Percentiles rank a stretch among this genome's conserved stretches.
Conservation (phyloP, 768 basidiomycete species). For the Lepiota subincarnata region DNA sequence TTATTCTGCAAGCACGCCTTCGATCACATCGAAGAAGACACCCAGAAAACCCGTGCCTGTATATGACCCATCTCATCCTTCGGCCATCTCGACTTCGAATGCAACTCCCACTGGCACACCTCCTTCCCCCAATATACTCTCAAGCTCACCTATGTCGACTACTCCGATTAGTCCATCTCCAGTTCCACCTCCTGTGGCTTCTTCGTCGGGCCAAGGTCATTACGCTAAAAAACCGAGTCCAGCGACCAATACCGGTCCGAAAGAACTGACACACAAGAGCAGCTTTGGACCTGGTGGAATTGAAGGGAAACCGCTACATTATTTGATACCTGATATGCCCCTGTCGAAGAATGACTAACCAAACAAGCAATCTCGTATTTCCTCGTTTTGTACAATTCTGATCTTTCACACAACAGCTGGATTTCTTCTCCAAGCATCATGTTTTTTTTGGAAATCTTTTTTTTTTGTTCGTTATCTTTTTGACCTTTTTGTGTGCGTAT, state of each 20-base stretch:
- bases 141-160: background rate
- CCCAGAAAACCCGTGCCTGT: conserved; percentile 54
- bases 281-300: conserved; percentile 40
- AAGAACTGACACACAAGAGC: conserved; percentile 32
- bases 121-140: conserved; percentile 1
- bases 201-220: conserved; percentile 15
- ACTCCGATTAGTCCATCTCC: conserved; percentile 12
- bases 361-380: too few species aligned
- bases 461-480: background rate
- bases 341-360: conserved; percentile 18
- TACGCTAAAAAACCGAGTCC: conserved; percentile 21
- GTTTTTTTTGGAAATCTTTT: background rate
- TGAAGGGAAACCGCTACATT: conserved; percentile 44
- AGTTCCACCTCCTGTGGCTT: conserved; percentile 10
- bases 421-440: background rate
- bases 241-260: conserved; percentile 10
- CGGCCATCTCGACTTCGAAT: conserved; percentile 10
- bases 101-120: background rate
- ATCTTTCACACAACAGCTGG: background rate
- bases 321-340: conserved; percentile 60
- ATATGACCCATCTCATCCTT: conserved; percentile 32
- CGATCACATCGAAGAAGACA: conserved; percentile 24
- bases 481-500: background rate
- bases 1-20: conserved; percentile 18
- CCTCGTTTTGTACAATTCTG: background rate